Evolutionary conservation across 306 rosid species (phyloP), one percentile per base, ranked within the genome.

Genomic region (Chamaecrista fasciculata): DNA sequence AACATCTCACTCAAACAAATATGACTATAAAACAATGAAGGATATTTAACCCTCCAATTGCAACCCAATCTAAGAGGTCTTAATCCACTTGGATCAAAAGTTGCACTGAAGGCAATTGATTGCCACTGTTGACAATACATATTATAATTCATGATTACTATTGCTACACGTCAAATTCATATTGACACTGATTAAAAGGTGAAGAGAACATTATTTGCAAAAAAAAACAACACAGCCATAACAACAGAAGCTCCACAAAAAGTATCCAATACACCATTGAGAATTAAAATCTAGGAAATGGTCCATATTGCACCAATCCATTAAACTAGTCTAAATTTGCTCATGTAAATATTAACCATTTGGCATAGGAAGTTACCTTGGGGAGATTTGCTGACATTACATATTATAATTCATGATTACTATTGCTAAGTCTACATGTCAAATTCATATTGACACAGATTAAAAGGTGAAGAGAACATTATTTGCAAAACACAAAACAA

Each of bases 201-300:
- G 26, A 36, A 67, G 46, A 20, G 47, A 47, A 53, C 24, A 49
- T 40, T 34, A 57, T 57, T 20, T 40, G 10, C 23, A 28, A n/a
- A 44, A 28, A n/a, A 44, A 28, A 8, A 26, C 78, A 72, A 10
- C 4, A 1, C 53, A 59, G 29, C 37, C 48, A 73, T 66, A 47
- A 39, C 49, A 66, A 31, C 16, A 36, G 18, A 23, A 36, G n/a
- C 49, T 36, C 12, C 49, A 25, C 12, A 28, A 20, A 62, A 65
- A 44, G 8, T 52, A 56, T 14, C 40, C 48, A 18, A 12, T 37
- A 31, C 12, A 25, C 62, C 50, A 12, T 34, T 46, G 18, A 28
- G 23, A 53, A 62, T 42, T 50, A 56, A 24, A 46, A 63, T 28
- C 67, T 46, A 14, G 33, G 26, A 25, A 15, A 8, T 0, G 5